Evolutionary conservation across 306 rosid genomes (phyloP).

Genomic region (Quercus mongolica): DNA sequence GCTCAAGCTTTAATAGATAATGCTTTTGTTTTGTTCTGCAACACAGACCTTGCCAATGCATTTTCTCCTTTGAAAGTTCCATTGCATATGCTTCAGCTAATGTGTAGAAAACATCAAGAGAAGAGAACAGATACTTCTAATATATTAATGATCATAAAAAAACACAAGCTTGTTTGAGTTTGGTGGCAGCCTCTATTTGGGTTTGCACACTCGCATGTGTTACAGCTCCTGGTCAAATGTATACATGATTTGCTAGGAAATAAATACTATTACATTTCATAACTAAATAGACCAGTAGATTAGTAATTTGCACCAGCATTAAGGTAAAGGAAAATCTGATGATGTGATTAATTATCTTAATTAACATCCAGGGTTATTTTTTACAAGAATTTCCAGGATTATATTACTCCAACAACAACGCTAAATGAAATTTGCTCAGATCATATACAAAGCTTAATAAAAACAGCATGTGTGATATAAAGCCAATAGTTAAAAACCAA

Average conservation of each 20-base stretch:
- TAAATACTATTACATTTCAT: background rate
- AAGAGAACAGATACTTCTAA: background rate
- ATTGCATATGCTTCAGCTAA: background rate
- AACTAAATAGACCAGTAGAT: background rate
- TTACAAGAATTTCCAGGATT: background rate
- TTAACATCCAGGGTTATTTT: too few relatives aligned
- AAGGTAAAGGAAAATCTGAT: too few relatives aligned
- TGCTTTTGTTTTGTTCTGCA: background rate
- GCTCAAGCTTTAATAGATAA: background rate
- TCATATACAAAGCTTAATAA: too few relatives aligned
- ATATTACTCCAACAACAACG: background rate
- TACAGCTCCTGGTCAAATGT: background rate
- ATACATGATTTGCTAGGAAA: background rate
- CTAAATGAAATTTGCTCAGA: background rate
- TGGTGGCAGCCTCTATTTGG: background rate
- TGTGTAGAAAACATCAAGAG: background rate
- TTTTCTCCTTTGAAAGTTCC: too few relatives aligned
- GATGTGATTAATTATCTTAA: too few relatives aligned
- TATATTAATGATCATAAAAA: background rate
- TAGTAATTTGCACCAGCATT: background rate
- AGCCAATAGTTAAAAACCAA: slow-evolving; percentile 27
- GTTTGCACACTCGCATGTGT: background rate
- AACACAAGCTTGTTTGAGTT: background rate
- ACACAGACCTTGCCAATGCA: background rate
- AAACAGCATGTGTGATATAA: slow-evolving; percentile 1